A percentile compares a stretch with the other conserved stretches of the same genome.
Evolutionary conservation across 768 basidiomycete species (phyloP).

Genomic region (Pleurotus sapidus): DNA sequence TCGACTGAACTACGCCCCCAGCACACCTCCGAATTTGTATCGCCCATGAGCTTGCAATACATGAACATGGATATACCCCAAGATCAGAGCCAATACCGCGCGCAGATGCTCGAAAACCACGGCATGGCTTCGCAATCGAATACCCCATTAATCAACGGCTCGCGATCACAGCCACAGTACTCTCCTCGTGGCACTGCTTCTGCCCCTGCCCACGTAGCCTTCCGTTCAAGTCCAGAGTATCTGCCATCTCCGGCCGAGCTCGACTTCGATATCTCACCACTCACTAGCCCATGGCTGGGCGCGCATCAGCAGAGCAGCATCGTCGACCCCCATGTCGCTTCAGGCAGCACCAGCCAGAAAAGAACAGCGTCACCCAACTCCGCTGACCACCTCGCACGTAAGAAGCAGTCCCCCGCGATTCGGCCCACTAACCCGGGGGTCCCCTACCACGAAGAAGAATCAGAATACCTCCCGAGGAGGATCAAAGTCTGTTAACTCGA

Average conservation of each 20-base stretch:
- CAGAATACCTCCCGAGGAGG: constrained; percentile 26
- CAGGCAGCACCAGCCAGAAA: constrained; percentile 33
- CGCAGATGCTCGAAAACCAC: constrained; percentile 13
- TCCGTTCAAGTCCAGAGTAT: constrained; percentile 39
- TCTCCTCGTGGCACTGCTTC: constrained; percentile 48
- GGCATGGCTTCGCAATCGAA: constrained; percentile 19
- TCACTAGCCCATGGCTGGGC: constrained; percentile 81
- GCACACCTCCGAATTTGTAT: constrained; percentile 54
- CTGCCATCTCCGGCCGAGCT: constrained; percentile 49
- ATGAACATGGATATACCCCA: constrained; percentile 19
- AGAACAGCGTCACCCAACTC: constrained; percentile 55
- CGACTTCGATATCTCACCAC: constrained; percentile 73
- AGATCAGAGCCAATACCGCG: constrained; percentile 12
- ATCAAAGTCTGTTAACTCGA: constrained; percentile 55
- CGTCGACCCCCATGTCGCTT: constrained; percentile 9
- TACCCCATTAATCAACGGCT: constrained; percentile 10
- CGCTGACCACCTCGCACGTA: constrained; percentile 51
- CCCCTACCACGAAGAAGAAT: constrained; percentile 19
- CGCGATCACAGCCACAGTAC: constrained; percentile 16
- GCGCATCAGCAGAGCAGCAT: constrained; percentile 39
- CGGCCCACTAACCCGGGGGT: constrained; percentile 28
- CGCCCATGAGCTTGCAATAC: constrained; percentile 55
- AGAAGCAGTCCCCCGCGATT: constrained; percentile 53
- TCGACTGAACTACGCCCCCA: constrained; percentile 68
- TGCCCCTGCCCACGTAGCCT: constrained; percentile 74